Percentiles rank a stretch among this genome's conserved stretches.
Evolutionary conservation across 345 rosid species (phyloP).

Genomic region (Linum tenue): DNA sequence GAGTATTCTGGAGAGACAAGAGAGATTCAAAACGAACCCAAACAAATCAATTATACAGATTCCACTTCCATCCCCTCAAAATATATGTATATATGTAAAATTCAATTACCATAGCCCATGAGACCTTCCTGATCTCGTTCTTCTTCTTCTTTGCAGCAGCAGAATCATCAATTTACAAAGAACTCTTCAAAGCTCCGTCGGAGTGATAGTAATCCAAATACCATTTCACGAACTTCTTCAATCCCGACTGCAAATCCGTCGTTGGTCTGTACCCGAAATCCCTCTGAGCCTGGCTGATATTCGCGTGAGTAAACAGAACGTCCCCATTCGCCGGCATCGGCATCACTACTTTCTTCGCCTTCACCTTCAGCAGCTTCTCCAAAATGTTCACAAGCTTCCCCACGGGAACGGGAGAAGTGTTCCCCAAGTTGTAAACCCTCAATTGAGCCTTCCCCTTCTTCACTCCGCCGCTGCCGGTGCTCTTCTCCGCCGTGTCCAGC

Average conservation of each 20-base stretch:
- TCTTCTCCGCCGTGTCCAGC: background rate
- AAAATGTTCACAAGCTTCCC: background rate
- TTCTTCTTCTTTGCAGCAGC: too few species aligned
- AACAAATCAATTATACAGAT: too few species aligned
- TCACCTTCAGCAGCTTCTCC: background rate
- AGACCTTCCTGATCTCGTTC: too few species aligned
- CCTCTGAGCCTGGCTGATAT: background rate
- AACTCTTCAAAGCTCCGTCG: background rate
- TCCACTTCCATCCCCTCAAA: background rate
- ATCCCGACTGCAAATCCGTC: background rate
- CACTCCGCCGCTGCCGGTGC: background rate
- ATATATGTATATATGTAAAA: background rate
- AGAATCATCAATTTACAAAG: too few species aligned
- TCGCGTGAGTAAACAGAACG: background rate
- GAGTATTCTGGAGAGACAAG: too few species aligned
- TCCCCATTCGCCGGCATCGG: background rate
- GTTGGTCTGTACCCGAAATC: background rate
- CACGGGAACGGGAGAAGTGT: background rate
- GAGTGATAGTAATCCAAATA: background rate
- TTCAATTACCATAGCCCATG: background rate
- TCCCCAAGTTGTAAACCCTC: background rate
- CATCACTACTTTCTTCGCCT: background rate
- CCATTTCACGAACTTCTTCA: background rate
- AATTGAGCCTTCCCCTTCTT: background rate
- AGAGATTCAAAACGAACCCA: too few species aligned